Conservation (phyloP, 2,329 filamentous ascomycete genomes). For the Aspergillus viridinutans region DNA sequence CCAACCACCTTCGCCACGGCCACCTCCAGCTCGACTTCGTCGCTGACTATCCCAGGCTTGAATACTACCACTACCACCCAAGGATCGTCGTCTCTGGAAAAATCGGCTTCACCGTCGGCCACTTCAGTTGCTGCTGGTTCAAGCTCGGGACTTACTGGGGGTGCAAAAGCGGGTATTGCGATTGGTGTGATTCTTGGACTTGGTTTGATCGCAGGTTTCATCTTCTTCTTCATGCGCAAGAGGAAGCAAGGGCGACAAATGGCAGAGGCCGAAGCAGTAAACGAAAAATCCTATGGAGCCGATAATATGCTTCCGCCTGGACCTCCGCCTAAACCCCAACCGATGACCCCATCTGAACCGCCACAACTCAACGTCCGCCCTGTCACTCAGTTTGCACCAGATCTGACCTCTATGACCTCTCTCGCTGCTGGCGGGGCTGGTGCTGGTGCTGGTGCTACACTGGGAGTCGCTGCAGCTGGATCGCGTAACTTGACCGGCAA, state of each 20-base stretch:
- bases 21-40: constrained; percentile 19
- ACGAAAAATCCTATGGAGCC: constrained; percentile 57
- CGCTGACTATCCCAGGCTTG: constrained; percentile 11
- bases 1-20: constrained; percentile 20
- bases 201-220: constrained; percentile 60
- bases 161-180: constrained; percentile 73
- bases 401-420: constrained; percentile 43
- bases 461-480: constrained; percentile 16
- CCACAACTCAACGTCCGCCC: constrained; percentile 83
- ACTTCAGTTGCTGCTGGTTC: constrained; percentile 27
- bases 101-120: constrained; percentile 22
- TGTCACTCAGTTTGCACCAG: constrained; percentile 76
- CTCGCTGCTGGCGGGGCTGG: constrained; percentile 8
- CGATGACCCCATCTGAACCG: constrained; percentile 49
- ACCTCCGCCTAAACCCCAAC: constrained; percentile 34
- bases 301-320: constrained; percentile 27
- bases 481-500: constrained; percentile 34
- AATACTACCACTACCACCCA: constrained; percentile 14
- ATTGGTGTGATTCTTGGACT: constrained; percentile 73
- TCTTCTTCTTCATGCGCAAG: constrained; percentile 71
- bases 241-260: constrained; percentile 57
- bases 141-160: constrained; percentile 30
- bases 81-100: constrained; percentile 13
- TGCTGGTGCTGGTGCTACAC: constrained; percentile 11
- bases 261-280: constrained; percentile 44